Conservation (phyloP, 2,329 filamentous ascomycete species). For the Emergomyces pasteurianus region DNA sequence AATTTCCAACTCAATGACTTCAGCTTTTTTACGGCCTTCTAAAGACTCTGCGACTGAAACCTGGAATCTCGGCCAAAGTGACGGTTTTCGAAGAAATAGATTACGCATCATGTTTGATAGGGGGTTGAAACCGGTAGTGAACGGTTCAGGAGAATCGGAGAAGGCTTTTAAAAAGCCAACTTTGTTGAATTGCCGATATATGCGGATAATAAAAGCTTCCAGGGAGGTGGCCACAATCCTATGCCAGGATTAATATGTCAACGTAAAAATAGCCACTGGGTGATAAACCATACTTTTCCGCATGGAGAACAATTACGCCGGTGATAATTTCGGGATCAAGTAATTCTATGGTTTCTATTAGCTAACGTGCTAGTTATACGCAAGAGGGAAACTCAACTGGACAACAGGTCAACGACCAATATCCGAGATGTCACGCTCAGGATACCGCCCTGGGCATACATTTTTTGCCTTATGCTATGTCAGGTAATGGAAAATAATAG, state of each 20-base stretch:
- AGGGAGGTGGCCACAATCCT: slow-evolving; percentile 72
- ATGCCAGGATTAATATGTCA: slow-evolving; percentile 6
- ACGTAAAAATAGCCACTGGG: not conserved
- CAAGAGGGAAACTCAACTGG: slow-evolving; percentile 32
- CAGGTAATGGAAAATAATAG: slow-evolving; percentile 9
- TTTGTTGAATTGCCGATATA: slow-evolving; percentile 93
- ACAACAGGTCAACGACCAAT: slow-evolving; percentile 82
- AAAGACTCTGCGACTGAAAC: slow-evolving; percentile 78
- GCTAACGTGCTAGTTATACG: not conserved
- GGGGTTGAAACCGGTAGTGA: slow-evolving; percentile 77
- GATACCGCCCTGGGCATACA: slow-evolving; percentile 80
- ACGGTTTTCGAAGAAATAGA: slow-evolving; percentile 76
- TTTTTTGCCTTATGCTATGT: slow-evolving; percentile 55
- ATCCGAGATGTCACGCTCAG: slow-evolving; percentile 96
- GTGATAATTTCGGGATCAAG: slow-evolving; percentile 76
- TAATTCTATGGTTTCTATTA: slow-evolving; percentile 33
- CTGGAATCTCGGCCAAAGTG: slow-evolving; percentile 89
- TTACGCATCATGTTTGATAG: slow-evolving; percentile 85
- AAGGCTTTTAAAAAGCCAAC: slow-evolving; percentile 90
- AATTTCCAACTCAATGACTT: slow-evolving; percentile 93
- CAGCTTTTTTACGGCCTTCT: slow-evolving; percentile 83
- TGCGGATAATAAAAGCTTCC: slow-evolving; percentile 88
- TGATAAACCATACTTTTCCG: slow-evolving; percentile 47
- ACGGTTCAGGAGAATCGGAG: slow-evolving; percentile 83
- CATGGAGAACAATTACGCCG: slow-evolving; percentile 76